Percentiles rank a stretch among this genome's conserved stretches.
These are phyloP conservation scores for Verticillium zaregamsianum DNA, from an alignment of 2,329 filamentous ascomycete species.

Conservation along the genomic window DNA sequence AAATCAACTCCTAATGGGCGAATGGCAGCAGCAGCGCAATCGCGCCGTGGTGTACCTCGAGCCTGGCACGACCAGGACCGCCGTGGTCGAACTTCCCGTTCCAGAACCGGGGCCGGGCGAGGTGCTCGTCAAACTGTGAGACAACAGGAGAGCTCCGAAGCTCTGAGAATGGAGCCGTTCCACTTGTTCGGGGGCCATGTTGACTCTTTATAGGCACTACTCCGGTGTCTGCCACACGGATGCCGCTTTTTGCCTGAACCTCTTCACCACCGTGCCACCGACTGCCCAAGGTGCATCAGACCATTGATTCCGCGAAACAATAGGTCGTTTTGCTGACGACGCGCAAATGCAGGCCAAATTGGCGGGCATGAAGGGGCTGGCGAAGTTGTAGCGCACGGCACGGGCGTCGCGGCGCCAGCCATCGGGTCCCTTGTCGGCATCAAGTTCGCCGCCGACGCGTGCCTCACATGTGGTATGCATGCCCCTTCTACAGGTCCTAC, in stretches of 20 bases:
- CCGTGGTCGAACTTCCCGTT: conserved; percentile 18
- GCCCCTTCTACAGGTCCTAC: too few species aligned
- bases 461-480: conserved; percentile 14
- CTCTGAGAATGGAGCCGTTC: neutral
- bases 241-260: conserved; percentile 17
- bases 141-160: neutral
- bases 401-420: conserved; percentile 9
- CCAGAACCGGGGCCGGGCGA: conserved; percentile 18
- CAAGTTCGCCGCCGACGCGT: conserved; percentile 17
- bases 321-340: neutral
- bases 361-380: conserved; percentile 17
- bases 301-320: neutral
- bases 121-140: conserved; percentile 19
- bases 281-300: neutral
- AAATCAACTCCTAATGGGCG: neutral
- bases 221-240: conserved; percentile 23
- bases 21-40: conserved; percentile 7
- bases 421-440: conserved; percentile 15
- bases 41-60: conserved; percentile 19
- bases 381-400: conserved; percentile 12
- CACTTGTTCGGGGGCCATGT: neutral
- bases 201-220: conserved; percentile 11
- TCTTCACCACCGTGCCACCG: conserved; percentile 11
- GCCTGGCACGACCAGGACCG: conserved; percentile 19
- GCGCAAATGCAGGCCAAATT: conserved; percentile 9